Conservation (phyloP, 495 filamentous ascomycete genomes). For the Neurospora tetrasperma region DNA sequence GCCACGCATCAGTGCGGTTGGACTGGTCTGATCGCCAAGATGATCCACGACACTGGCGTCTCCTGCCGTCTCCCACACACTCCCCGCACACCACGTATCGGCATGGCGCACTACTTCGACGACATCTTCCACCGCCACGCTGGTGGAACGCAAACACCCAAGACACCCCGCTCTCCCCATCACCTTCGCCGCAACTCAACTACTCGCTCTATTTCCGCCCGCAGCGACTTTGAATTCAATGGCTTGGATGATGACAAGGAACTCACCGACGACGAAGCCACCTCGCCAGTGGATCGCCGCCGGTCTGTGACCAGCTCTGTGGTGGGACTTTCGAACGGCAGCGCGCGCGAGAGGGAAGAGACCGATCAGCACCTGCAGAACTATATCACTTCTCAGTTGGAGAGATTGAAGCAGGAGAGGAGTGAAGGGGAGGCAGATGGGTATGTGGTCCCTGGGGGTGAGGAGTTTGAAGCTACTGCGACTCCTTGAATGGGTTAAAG, state of each 20-base stretch:
- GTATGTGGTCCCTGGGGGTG: conserved; percentile 22
- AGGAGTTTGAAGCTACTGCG: conserved; percentile 43
- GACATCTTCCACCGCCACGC: conserved; percentile 62
- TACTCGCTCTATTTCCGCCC: conserved; percentile 69
- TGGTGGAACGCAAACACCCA: conserved; percentile 19
- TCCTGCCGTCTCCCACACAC: conserved; percentile 91
- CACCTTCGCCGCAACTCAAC: conserved; percentile 73
- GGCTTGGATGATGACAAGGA: conserved; percentile 20
- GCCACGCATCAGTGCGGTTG: conserved; percentile 94
- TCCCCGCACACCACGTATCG: conserved; percentile 71
- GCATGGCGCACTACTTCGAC: conserved; percentile 89
- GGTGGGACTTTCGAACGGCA: conserved; percentile 1
- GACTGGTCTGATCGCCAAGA: conserved; percentile 92
- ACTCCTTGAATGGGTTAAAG: conserved; percentile 6
- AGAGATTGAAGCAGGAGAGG: conserved; percentile 41
- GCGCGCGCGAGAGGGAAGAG: conserved; percentile 31
- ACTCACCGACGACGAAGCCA: conserved; percentile 25
- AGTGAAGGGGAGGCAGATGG: conserved; percentile 15
- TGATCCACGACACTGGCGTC: conserved; percentile 93
- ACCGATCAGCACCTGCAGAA: conserved; percentile 56
- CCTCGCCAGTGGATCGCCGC: conserved; percentile 21
- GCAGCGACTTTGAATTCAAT: conserved; percentile 64
- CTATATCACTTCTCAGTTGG: conserved; percentile 62
- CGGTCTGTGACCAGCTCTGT: conserved; percentile 17
- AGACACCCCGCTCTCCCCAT: conserved; percentile 29